phyloP scores from a whole-genome alignment of 2,329 filamentous ascomycete genomes.

The Basipetospora chlamydospora region DNA sequence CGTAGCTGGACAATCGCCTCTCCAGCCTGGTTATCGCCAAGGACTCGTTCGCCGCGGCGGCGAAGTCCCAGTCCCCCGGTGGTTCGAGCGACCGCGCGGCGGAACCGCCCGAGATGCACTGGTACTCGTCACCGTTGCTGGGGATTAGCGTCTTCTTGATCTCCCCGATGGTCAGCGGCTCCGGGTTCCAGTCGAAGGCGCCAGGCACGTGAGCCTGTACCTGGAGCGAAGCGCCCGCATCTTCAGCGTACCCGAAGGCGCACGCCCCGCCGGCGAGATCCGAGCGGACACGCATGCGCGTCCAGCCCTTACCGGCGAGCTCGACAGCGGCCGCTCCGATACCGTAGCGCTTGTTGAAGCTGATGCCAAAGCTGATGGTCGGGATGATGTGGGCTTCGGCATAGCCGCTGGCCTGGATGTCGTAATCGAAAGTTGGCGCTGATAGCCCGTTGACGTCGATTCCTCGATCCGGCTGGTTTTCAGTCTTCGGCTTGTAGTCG shows the following conservation, averaged over 20 bases:
- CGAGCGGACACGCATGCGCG: not conserved
- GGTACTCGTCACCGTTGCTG: not conserved
- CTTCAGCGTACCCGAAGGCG: constrained; percentile 11
- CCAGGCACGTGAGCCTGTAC: constrained; percentile 8
- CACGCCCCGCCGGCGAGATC: constrained; percentile 6
- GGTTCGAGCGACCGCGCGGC: not conserved
- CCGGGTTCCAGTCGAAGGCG: constrained; percentile 8
- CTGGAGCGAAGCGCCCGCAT: constrained; percentile 10
- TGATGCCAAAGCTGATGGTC: constrained; percentile 8
- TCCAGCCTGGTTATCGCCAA: not conserved
- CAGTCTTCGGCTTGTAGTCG: not conserved
- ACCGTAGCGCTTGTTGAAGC: constrained; percentile 7
- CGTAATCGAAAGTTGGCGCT: not conserved
- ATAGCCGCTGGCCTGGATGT: not conserved
- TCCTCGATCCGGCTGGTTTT: not conserved
- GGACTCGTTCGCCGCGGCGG: not conserved
- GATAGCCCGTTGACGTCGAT: not conserved
- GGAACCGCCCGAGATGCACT: not conserved
- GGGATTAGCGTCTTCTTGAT: not conserved
- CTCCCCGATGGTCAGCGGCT: not conserved
- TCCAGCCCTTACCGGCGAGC: not conserved
- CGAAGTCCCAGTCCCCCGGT: too few relatives aligned
- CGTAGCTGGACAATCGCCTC: not conserved
- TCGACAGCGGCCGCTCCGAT: constrained; percentile 7
- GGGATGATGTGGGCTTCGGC: constrained; percentile 2